Evolutionary conservation across 1,284 basidiomycete species (phyloP).

Genomic region (Ganoderma boninense): DNA sequence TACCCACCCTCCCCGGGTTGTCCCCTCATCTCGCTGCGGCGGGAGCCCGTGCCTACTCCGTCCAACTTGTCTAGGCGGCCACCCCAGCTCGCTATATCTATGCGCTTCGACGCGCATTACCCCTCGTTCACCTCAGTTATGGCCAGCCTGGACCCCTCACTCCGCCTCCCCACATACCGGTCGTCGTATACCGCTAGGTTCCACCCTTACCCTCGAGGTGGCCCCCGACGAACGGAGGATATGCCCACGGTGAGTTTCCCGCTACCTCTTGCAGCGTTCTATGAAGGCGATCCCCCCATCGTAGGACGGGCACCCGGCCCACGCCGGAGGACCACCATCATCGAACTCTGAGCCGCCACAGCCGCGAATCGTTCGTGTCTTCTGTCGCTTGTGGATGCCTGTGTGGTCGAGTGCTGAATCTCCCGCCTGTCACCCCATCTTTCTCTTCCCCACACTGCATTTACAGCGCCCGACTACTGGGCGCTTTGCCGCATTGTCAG

Average conservation of each 20-base stretch:
- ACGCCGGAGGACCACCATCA: background rate
- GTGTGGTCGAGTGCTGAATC: background rate
- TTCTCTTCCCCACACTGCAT: background rate
- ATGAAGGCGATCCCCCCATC: background rate
- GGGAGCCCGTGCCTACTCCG: background rate
- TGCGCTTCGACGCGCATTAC: background rate
- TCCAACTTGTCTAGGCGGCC: background rate
- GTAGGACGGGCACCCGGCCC: background rate
- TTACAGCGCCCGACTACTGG: background rate
- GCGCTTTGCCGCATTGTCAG: background rate
- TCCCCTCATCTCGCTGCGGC: background rate
- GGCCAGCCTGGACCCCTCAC: background rate
- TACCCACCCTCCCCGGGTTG: background rate
- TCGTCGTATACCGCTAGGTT: background rate
- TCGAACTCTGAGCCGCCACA: background rate
- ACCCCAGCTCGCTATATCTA: background rate
- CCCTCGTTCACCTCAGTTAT: conserved; percentile 4
- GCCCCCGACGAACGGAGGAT: background rate
- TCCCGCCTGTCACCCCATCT: background rate
- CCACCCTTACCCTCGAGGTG: conserved; percentile 1
- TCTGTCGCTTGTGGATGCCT: background rate
- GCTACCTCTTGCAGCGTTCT: background rate
- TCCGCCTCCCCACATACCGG: background rate
- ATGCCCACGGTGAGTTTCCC: background rate
- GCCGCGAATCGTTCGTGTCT: background rate